Base-by-base conservation (phyloP, 352 stramenopile genomes). In the Nothophytophthora sp. region DNA sequence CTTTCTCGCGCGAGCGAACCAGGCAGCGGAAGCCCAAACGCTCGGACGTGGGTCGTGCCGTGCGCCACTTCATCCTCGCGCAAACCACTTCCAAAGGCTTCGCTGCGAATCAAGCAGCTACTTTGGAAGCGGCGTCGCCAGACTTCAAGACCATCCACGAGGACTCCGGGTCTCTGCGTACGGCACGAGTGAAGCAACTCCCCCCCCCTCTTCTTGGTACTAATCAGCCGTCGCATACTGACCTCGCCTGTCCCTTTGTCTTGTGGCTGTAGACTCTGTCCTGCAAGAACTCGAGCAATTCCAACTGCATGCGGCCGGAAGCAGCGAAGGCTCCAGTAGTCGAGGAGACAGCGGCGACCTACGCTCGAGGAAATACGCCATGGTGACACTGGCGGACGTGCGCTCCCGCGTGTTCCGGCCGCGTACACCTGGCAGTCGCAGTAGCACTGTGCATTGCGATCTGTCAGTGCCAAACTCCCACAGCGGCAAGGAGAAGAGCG, bases 261-360 rank as follows among this genome's bases (percentile, higher is more conserved):
- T 49, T 10, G 41, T 37, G 30, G 12, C 36, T 39, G 4, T 47
- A 81, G 73, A 76, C 44, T 54, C 60, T 4, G 68, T 81, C n/a
- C 61, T 82, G 29, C 69, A 78, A 58, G 73, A 85, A 15, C 56
- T 82, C 24, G 62, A 81, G 5, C 66, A 85, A 33, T 63, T 81
- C 29, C 67, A 76, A 18, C 34, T 67, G 16, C 50, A 60, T 20
- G 57, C 53, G 9, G 53, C 59, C 19, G 55, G 38, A 24, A 50
- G n/a, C 15, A 34, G 10, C 19, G 48, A 65, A 22, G 53, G 44
- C 22, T 38, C 13, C 8, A 69, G 36, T 20, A 50, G 55, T 61
- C 40, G 48, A 52, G 22, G 29, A 25, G 55, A 60, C n/a, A 55
- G 23, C 34, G 12, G 24, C 2, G 44, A 60, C 7, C 28, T 25